Percentiles rank a stretch among this genome's conserved stretches.
Evolutionary conservation across 208 protist genomes (phyloP).

Genomic region (Wallacemonas collosoma): DNA sequence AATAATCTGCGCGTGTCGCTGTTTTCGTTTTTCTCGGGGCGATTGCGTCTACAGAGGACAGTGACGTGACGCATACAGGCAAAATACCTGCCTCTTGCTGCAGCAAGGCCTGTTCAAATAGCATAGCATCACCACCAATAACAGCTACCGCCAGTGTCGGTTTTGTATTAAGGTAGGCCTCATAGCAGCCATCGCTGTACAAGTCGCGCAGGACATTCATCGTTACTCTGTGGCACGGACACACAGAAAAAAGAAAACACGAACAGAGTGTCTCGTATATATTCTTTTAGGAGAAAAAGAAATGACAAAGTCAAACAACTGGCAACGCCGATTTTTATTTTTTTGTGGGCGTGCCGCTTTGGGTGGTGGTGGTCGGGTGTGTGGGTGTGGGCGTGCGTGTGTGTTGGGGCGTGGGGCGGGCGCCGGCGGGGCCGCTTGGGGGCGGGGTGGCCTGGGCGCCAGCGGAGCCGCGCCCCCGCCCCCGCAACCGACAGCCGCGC

Average conservation of each 20-base stretch:
- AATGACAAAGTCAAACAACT: too few relatives aligned
- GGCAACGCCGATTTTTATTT: too few relatives aligned
- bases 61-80: constrained; percentile 14
- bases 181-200: constrained; percentile 46
- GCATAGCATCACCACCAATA: constrained; percentile 23
- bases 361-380: too few relatives aligned
- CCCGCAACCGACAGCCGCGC: too few relatives aligned
- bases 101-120: constrained; percentile 31
- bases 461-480: too few relatives aligned
- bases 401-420: too few relatives aligned
- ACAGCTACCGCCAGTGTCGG: constrained; percentile 43
- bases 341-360: too few relatives aligned
- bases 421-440: too few relatives aligned
- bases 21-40: background rate
- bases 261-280: too few relatives aligned
- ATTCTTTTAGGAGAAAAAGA: too few relatives aligned
- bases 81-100: constrained; percentile 20
- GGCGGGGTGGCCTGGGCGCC: too few relatives aligned
- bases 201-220: constrained; percentile 52
- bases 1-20: background rate
- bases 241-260: constrained; percentile 20
- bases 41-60: constrained; percentile 21
- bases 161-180: constrained; percentile 32
- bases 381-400: too few relatives aligned
- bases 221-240: background rate